These are phyloP conservation scores for Rhynchospora breviuscula DNA, from an alignment of 176 grass and related monocot genomes.

Conservation along the genomic window DNA sequence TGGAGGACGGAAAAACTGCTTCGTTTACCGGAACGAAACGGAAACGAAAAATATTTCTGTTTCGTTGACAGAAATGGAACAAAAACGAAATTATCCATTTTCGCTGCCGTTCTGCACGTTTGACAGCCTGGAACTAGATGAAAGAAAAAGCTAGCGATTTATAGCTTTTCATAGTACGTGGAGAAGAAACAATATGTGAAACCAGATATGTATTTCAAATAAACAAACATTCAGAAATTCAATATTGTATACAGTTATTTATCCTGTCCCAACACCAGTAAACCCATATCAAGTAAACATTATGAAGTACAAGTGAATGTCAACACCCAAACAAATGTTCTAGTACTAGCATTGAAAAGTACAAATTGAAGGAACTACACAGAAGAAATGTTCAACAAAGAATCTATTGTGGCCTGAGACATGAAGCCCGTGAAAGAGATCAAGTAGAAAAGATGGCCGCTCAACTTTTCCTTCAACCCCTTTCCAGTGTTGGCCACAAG, in stretches of 20 bases:
- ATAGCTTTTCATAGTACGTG: too few relatives aligned
- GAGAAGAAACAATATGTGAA: too few relatives aligned
- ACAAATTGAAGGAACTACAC: constrained; percentile 11
- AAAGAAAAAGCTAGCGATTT: neutral
- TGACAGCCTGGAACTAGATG: too few relatives aligned
- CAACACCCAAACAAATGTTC: constrained; percentile 19
- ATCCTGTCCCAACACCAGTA: constrained; percentile 3
- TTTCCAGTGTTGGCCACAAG: neutral
- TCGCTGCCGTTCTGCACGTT: too few relatives aligned
- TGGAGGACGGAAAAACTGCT: too few relatives aligned
- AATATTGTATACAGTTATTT: constrained; percentile 19
- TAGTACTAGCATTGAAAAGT: constrained; percentile 1
- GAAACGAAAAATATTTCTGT: too few relatives aligned
- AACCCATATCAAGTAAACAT: neutral
- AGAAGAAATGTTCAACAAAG: neutral
- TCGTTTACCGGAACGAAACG: too few relatives aligned
- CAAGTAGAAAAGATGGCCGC: neutral
- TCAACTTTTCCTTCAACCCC: neutral
- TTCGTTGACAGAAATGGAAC: too few relatives aligned
- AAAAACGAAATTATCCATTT: too few relatives aligned
- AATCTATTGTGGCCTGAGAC: constrained; percentile 8
- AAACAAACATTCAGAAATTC: neutral
- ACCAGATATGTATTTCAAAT: neutral
- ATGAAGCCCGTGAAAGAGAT: neutral
- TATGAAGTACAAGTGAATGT: constrained; percentile 1